Evolutionary conservation across 2,329 filamentous ascomycete species (phyloP), one percentile per base, ranked within the genome.

Genomic region (Westerdykella ornata): DNA sequence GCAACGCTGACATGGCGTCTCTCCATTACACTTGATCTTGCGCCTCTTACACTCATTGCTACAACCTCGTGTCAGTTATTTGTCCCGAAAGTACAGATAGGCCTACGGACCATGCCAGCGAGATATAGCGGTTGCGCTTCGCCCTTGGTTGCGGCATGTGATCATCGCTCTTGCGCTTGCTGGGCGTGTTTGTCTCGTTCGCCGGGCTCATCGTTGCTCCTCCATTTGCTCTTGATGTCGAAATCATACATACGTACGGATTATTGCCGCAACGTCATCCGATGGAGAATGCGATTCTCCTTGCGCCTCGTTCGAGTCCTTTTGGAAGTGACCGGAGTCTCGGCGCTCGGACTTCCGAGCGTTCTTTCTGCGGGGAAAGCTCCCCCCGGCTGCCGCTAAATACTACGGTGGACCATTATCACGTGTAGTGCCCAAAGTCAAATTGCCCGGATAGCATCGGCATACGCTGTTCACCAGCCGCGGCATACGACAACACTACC

Each of bases 11-110:
- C 80, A 83, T 11, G 79, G 79, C 12, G 72, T 74, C 59, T 82
- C 74, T 32, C 80, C 80, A 64, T 82, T 82, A 66, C 80, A 81
- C 49, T 81, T 82, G 61, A 83, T 82, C 67, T 83, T 82, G 42
- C 80, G 73, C 37, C 79, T 68, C 60, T 81, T 81, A 67, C 78
- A 81, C 54, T 81, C 77, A 59, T 82, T 81, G 57, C 76, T 78
- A 52, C 7, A n/a, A 1, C 14, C 15, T 4, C 3, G 7, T 4
- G 35, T 60, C 41, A 58, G 53, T 42, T 13, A 31, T 13, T 19
- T 36, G 12, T 5, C 18, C 33, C n/a, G 19, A 15, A 20, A 29
- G 32, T 37, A 22, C 74, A 41, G 12, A 26, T 26, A 75, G 30
- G 17, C 47, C 45, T 44, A 60, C 71, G 59, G 69, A 80, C 76